Conservation (phyloP, 148 eudicot species). For the Rhododendron ferrugineum region DNA sequence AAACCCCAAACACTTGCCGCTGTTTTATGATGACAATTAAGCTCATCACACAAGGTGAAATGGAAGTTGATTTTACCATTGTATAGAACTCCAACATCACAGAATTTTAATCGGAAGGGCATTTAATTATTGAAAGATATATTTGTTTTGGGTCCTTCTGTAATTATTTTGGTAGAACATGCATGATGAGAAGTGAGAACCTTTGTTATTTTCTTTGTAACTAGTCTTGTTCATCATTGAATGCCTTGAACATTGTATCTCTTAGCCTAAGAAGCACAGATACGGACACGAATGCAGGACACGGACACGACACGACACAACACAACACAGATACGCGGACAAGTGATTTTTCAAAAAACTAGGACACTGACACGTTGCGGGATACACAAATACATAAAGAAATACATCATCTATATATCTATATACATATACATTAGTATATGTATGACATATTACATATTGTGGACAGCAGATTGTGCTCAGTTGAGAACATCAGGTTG, state of each 20-base stretch:
- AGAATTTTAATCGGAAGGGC: not conserved
- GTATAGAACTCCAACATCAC: not conserved
- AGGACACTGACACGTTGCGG: not conserved
- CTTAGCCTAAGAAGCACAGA: not conserved
- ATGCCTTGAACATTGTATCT: not conserved
- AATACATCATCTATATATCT: no score
- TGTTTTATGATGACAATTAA: conserved; percentile 10
- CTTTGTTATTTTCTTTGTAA: not conserved
- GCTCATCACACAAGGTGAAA: not conserved
- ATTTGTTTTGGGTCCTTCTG: conserved; percentile 1
- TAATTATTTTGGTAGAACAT: not conserved
- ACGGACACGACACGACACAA: not conserved
- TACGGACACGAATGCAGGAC: not conserved
- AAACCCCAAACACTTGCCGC: conserved; percentile 45
- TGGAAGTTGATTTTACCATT: not conserved
- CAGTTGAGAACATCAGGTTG: not conserved
- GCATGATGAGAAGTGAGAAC: not conserved
- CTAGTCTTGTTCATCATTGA: not conserved
- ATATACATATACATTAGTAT: not conserved
- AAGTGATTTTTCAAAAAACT: not conserved
- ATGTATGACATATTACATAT: not conserved
- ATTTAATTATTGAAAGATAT: not conserved
- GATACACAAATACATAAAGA: not conserved
- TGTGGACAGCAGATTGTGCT: not conserved
- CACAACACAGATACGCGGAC: not conserved